A percentile compares a stretch with the other conserved stretches of the same genome.
Conservation (phyloP, 2,329 filamentous ascomycete species). For the Fusarium concolor region DNA sequence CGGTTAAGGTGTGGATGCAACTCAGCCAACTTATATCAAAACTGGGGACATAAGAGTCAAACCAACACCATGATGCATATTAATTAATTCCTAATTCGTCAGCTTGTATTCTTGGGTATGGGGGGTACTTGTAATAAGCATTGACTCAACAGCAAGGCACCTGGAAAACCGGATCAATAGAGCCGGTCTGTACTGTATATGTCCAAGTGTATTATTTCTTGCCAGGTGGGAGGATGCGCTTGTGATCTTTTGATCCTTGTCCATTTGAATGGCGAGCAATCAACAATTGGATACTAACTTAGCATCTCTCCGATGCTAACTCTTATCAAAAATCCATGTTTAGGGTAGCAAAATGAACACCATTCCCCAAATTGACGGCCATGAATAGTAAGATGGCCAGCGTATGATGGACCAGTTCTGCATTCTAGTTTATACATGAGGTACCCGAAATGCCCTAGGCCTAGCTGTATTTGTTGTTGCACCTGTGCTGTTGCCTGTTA, state of each 20-base stretch:
- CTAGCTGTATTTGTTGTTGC: too few relatives aligned
- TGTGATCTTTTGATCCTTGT: neutral
- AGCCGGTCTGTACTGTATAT: neutral
- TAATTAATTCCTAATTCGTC: neutral
- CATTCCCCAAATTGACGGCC: too few relatives aligned
- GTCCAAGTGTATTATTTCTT: neutral
- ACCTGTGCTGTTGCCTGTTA: too few relatives aligned
- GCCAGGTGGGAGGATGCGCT: neutral
- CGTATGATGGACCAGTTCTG: too few relatives aligned
- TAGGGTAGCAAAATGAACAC: neutral
- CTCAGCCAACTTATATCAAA: conserved; percentile 4
- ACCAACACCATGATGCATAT: neutral
- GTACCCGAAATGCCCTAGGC: too few relatives aligned
- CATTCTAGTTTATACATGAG: too few relatives aligned
- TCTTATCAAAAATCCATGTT: neutral
- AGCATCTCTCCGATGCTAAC: neutral
- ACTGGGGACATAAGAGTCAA: conserved; percentile 5
- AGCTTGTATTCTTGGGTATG: neutral
- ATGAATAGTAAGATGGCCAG: too few relatives aligned
- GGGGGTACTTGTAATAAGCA: neutral
- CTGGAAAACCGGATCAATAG: neutral
- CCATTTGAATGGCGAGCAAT: neutral
- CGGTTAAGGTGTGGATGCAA: conserved; percentile 1
- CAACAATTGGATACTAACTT: neutral
- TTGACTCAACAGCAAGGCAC: neutral